Evolutionary conservation across 2,329 filamentous ascomycete genomes (phyloP).

Genomic region (Rosellinia necatrix): DNA sequence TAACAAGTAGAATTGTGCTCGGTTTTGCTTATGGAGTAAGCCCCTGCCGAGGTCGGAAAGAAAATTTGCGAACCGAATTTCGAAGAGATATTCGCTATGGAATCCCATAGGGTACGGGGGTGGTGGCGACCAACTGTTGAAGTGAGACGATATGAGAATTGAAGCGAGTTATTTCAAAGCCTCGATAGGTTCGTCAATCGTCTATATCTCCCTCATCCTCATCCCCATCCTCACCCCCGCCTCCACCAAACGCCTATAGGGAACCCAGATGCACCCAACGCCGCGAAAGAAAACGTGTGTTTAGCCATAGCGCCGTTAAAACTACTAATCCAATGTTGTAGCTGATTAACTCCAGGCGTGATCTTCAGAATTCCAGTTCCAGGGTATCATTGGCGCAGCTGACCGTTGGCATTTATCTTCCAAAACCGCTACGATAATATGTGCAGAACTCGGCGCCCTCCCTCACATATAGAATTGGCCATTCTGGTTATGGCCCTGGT

Average conservation of each 20-base stretch:
- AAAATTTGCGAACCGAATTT: too few species aligned
- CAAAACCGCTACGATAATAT: constrained; percentile 18
- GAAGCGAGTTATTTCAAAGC: too few species aligned
- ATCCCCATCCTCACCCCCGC: too few species aligned
- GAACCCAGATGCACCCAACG: not conserved
- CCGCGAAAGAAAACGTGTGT: not conserved
- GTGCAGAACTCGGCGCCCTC: not conserved
- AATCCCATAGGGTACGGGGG: too few species aligned
- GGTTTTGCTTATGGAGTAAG: too few species aligned
- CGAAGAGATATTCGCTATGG: too few species aligned
- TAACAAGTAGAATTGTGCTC: too few species aligned
- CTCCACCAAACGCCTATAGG: too few species aligned
- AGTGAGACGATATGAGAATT: not conserved
- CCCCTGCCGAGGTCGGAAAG: too few species aligned
- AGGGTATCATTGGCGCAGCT: constrained; percentile 26
- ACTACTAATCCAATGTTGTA: not conserved
- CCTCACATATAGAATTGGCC: constrained; percentile 42
- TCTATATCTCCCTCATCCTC: too few species aligned
- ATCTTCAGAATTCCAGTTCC: constrained; percentile 12
- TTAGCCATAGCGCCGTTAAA: not conserved
- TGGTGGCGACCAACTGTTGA: not conserved
- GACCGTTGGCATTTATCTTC: constrained; percentile 25
- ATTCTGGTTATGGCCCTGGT: constrained; percentile 43
- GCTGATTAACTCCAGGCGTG: not conserved
- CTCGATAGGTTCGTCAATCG: constrained; percentile 1